Base-by-base conservation (phyloP, 2,329 filamentous ascomycete genomes). In the Dactylellina drechsleri region DNA sequence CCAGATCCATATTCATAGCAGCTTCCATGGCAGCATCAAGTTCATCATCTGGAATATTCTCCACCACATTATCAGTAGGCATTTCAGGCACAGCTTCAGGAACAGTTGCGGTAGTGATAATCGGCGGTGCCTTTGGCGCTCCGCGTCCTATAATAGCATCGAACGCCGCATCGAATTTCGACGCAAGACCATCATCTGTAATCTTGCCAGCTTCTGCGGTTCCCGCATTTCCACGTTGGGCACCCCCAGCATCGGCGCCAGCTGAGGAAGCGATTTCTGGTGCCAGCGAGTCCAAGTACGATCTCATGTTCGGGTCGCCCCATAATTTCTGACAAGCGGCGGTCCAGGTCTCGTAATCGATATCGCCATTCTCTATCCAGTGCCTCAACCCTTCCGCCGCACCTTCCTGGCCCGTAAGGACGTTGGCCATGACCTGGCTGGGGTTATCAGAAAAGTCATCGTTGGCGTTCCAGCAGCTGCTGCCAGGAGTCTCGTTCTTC, bases 401-500 rank as follows among this genome's bases (percentile, higher is more conserved):
- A 53, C 70, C 70, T 31, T 74, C 70, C 20, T 67, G 62, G 15
- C 59, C 66, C 15, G 57, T 74, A 2, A 74, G 54, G 2, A 74
- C 64, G 6, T 52, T 62, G 0, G 57, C 64, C 70, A 74, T 74
- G 15, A 74, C 57, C 16, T 74, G 62, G 12, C 60, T 66, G 1
- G 72, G 72, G 31, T 76, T 62, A 43, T 76, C 65, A 12, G 60
- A 57, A 40, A 67, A 65, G 10, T 76, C 66, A 16, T 76, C 72
- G 23, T 76, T 76, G 10, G 57, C 61, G 15, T 68, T 68, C 65
- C 64, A 76, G 41, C 59, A 67, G 4, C 45, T 54, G 18, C 60
- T 70, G 16, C 72, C 72, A 2, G 61, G 64, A 0, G 59, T 66
- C 23, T 79, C 78, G 15, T 73, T 68, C 18, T 73, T 76, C 40